phyloP scores from a whole-genome alignment of 345 rosid species.

The Pugionium dolabratum region DNA sequence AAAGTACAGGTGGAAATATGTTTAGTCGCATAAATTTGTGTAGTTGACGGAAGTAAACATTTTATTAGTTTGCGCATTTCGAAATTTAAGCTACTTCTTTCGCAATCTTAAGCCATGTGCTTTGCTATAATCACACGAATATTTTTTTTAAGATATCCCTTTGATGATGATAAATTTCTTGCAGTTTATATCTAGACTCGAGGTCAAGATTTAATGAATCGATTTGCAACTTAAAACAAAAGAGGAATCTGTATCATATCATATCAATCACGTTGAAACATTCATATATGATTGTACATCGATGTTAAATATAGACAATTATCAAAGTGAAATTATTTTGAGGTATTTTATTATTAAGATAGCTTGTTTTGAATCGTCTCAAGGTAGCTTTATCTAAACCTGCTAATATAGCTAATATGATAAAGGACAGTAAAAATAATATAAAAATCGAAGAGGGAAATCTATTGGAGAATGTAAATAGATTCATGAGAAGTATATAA shows the following conservation, averaged over 20 bases:
- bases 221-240: not conserved
- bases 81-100: conserved; percentile 18
- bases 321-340: too few relatives aligned
- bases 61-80: not conserved
- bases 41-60: too few relatives aligned
- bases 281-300: too few relatives aligned
- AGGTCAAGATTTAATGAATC: too few relatives aligned
- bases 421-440: not conserved
- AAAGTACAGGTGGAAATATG: too few relatives aligned
- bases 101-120: conserved; percentile 28
- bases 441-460: conserved; percentile 8
- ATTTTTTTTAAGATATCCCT: not conserved
- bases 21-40: too few relatives aligned
- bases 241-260: conserved; percentile 8
- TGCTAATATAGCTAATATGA: too few relatives aligned
- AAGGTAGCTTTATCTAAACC: too few relatives aligned
- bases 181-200: not conserved
- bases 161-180: not conserved
- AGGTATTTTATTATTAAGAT: too few relatives aligned
- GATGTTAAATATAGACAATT: too few relatives aligned
- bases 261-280: too few relatives aligned
- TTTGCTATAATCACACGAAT: conserved; percentile 26
- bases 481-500: conserved; percentile 33
- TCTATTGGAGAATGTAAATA: conserved; percentile 40
- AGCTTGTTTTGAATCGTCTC: too few relatives aligned